Base-by-base conservation (phyloP, 2,329 filamentous ascomycete species). In the Chaetomiaceae sp. region DNA sequence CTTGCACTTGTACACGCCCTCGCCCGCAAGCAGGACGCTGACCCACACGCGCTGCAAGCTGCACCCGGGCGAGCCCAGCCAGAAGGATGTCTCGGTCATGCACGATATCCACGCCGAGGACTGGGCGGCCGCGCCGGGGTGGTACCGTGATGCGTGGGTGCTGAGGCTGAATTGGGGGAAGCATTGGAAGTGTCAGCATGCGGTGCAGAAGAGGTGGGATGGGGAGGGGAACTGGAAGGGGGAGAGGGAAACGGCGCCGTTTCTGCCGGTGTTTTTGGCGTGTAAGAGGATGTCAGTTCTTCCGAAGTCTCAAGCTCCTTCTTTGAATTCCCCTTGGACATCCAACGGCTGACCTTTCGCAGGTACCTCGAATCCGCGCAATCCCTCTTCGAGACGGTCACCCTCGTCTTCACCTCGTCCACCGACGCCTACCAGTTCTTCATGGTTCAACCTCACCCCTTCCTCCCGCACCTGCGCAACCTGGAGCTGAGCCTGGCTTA, bases 131-230 rank as follows among this genome's bases (percentile, higher is more conserved):
- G 54, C 61, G 12, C 50, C 54, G 1, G 2, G 15, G 6, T 65
- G 59, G 61, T 65, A 62, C 54, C 62, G 59, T 56, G 53, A 57
- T 5, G 61, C 61, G 1, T 64, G 59, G 60, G 47, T 59, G 1
- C 34, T 60, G 46, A 55, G 62, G 2, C 34, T 63, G 23, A 47
- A 58, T 22, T 65, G 64, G 64, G 60, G 59, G 7, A 49, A 47
- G 19, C 64, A 65, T 48, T 63, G 61, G 62, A 52, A 55, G 33
- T 65, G 64, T 39, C 64, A 65, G 58, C 51, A 55, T 2, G 56
- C 50, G 17, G 29, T 58, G 12, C 63, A 63, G 57, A 19, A 43
- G 33, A 51, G 54, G 6, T 65, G 63, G 62, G 53, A 58, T 25
- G 51, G 51, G 48, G 2, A 38, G 19, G 25, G 4, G 34, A 3